Conservation (phyloP, 2,329 filamentous ascomycete species). For the Elsinoe arachidis region DNA sequence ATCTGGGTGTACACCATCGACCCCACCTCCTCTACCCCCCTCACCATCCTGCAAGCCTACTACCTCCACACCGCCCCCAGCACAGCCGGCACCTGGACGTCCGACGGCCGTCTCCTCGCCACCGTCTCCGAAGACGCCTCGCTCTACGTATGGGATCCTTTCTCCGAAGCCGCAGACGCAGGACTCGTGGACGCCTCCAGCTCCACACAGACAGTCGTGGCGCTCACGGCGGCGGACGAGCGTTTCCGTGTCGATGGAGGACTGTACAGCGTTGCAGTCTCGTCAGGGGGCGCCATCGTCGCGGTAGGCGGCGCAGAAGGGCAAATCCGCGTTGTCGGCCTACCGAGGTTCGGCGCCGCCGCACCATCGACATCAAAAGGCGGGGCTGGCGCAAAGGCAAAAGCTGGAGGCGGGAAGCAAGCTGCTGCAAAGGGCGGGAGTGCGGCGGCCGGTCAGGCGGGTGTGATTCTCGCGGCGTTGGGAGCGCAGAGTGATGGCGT, state of each 20-base stretch:
- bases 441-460: conserved; percentile 46
- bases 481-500: conserved; percentile 72
- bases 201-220: conserved; percentile 56
- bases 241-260: conserved; percentile 88
- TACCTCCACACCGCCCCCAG: conserved; percentile 81
- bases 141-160: conserved; percentile 88
- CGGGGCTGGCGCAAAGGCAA: conserved; percentile 40
- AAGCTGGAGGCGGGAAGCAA: conserved; percentile 39
- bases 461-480: conserved; percentile 71
- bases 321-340: conserved; percentile 71
- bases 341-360: conserved; percentile 53
- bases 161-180: conserved; percentile 63
- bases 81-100: conserved; percentile 85
- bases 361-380: conserved; percentile 28
- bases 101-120: conserved; percentile 75
- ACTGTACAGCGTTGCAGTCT: conserved; percentile 76
- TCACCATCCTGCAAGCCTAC: conserved; percentile 83
- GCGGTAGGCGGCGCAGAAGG: conserved; percentile 85
- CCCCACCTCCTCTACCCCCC: conserved; percentile 46
- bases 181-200: conserved; percentile 40
- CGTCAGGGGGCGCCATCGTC: conserved; percentile 68
- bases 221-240: conserved; percentile 71
- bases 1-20: conserved; percentile 95
- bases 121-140: conserved; percentile 84
- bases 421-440: conserved; percentile 31